These are phyloP conservation scores for Backusella parvicylindrica DNA, from an alignment of 192 early-diverging fungal species.

Conservation along the genomic window DNA sequence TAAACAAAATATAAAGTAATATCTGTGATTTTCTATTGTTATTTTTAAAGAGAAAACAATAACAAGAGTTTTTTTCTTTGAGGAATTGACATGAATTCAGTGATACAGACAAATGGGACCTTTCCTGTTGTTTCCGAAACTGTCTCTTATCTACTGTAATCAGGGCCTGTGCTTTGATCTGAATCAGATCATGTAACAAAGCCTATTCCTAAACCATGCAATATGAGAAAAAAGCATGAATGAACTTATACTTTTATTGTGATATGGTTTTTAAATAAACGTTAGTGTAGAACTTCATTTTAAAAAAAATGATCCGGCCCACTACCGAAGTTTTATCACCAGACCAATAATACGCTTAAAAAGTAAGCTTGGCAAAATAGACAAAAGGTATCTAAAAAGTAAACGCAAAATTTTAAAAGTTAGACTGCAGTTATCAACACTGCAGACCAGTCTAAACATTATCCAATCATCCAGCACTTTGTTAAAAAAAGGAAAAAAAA, in stretches of 20 bases:
- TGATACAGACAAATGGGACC: not conserved
- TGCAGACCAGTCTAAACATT: not conserved
- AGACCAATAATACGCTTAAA: not conserved
- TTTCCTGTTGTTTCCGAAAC: not conserved
- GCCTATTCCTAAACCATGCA: not conserved
- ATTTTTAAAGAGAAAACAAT: too few relatives aligned
- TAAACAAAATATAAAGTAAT: too few relatives aligned
- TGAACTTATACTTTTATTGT: not conserved
- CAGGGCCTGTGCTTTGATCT: not conserved
- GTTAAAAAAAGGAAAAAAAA: not conserved
- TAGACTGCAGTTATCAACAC: not conserved
- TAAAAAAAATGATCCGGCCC: not conserved
- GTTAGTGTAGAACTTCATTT: not conserved
- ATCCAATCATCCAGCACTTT: not conserved
- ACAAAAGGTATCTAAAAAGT: not conserved
- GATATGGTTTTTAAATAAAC: not conserved
- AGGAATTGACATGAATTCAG: not conserved
- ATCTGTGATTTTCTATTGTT: not conserved
- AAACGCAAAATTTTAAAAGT: not conserved
- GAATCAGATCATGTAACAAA: not conserved
- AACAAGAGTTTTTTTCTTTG: not conserved
- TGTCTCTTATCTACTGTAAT: not conserved
- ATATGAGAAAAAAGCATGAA: not conserved
- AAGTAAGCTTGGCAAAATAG: not conserved
- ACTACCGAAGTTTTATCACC: not conserved